phyloP scores from a whole-genome alignment of 371 early-diverging fungal species.

The Syncephalastrum contaminatum region DNA sequence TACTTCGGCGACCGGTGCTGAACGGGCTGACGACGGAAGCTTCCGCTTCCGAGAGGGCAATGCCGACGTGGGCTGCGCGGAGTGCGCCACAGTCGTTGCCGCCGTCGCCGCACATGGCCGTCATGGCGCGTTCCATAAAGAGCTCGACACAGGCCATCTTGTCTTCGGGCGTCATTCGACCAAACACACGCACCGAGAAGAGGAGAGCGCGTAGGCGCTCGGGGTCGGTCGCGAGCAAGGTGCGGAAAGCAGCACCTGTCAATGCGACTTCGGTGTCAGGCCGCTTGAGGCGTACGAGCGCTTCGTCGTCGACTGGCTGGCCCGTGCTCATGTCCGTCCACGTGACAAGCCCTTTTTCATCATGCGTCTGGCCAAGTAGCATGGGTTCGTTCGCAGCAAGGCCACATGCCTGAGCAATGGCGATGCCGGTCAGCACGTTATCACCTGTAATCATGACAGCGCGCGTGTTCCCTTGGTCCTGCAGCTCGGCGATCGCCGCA shows the following conservation, averaged over 20 bases:
- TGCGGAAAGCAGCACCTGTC: slow-evolving; percentile 65
- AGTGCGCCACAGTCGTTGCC: slow-evolving; percentile 98
- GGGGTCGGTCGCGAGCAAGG: slow-evolving; percentile 23
- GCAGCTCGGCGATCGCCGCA: slow-evolving; percentile 67
- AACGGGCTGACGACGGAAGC: slow-evolving; percentile 88
- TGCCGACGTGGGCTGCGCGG: slow-evolving; percentile 90
- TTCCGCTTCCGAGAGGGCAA: slow-evolving; percentile 80
- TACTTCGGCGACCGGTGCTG: slow-evolving; percentile 60
- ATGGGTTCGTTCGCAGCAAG: slow-evolving; percentile 34
- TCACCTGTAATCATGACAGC: slow-evolving; percentile 95
- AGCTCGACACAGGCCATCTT: slow-evolving; percentile 66
- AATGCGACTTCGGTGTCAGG: slow-evolving; percentile 58
- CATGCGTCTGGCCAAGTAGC: slow-evolving; percentile 72
- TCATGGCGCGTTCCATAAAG: slow-evolving; percentile 48
- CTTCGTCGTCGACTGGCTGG: slow-evolving; percentile 8
- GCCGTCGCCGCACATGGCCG: slow-evolving; percentile 99
- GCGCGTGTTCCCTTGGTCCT: slow-evolving; percentile 66
- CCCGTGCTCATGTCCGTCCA: slow-evolving; percentile 29
- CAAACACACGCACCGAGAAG: slow-evolving; percentile 64
- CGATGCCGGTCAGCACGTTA: slow-evolving; percentile 74
- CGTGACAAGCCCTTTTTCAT: slow-evolving; percentile 39
- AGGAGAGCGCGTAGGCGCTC: slow-evolving; percentile 38
- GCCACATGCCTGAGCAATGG: slow-evolving; percentile 57
- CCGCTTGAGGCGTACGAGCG: slow-evolving; percentile 4
- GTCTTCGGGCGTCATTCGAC: slow-evolving; percentile 76